Percentiles rank a stretch among this genome's conserved stretches.
These are phyloP conservation scores for Solanum piurae DNA, from an alignment of 257 asterid species.

Conservation along the genomic window DNA sequence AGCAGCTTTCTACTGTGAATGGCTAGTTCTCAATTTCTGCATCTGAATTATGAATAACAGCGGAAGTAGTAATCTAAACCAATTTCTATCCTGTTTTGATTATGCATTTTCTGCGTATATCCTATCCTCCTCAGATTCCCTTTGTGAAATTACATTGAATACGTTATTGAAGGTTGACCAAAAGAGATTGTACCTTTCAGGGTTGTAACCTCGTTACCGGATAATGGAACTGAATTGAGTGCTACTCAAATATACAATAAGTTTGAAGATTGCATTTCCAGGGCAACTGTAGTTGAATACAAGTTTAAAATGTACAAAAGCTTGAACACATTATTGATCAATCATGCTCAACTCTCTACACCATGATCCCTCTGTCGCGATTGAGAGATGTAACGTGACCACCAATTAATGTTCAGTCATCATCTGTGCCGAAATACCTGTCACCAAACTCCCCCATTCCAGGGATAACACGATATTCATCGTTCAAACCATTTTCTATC, in stretches of 20 bases:
- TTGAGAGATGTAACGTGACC: background rate
- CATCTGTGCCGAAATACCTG: conserved; percentile 89
- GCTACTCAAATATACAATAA: background rate
- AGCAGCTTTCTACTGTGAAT: background rate
- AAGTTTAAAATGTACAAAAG: background rate
- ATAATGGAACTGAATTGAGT: background rate
- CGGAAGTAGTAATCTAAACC: background rate
- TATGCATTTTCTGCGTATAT: too few species aligned
- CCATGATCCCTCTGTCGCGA: background rate
- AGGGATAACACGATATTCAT: conserved; percentile 85
- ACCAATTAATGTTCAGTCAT: conserved; percentile 27
- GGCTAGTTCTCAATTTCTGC: background rate
- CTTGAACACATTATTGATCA: background rate
- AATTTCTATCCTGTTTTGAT: background rate
- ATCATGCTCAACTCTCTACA: background rate
- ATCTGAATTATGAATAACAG: background rate
- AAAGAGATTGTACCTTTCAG: background rate
- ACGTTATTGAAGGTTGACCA: background rate
- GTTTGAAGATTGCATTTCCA: background rate
- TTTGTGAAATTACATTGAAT: background rate
- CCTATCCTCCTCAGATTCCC: background rate
- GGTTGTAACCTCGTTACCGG: background rate
- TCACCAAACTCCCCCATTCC: conserved; percentile 99
- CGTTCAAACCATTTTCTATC: conserved; percentile 80
- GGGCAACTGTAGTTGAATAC: background rate